phyloP scores from a whole-genome alignment of 2,329 filamentous ascomycete species.

The Cryphonectria nitschkei region DNA sequence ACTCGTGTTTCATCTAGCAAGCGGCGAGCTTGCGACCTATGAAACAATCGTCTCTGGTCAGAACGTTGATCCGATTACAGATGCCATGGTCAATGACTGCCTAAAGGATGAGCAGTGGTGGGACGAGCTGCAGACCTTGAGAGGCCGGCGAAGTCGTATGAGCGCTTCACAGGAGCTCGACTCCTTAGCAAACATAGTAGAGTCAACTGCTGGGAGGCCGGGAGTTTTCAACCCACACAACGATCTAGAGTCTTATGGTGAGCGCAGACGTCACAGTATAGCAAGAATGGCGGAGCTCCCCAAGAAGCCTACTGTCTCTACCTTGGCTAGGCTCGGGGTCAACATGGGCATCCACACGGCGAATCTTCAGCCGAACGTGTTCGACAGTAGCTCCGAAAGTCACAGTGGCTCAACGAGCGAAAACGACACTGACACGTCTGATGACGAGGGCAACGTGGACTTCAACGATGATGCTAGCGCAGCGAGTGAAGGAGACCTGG shows the following conservation, averaged over 20 bases:
- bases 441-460: slow-evolving; percentile 35
- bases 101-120: slow-evolving; percentile 81
- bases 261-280: slow-evolving; percentile 51
- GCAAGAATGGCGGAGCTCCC: slow-evolving; percentile 66
- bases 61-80: slow-evolving; percentile 55
- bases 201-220: slow-evolving; percentile 46
- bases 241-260: slow-evolving; percentile 32
- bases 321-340: slow-evolving; percentile 59
- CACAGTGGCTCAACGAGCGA: slow-evolving; percentile 33
- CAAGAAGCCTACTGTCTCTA: slow-evolving; percentile 58
- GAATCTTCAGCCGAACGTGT: slow-evolving; percentile 65
- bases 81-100: slow-evolving; percentile 65
- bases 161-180: slow-evolving; percentile 48
- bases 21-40: slow-evolving; percentile 72
- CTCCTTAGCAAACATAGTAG: slow-evolving; percentile 49
- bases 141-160: slow-evolving; percentile 46
- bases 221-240: slow-evolving; percentile 50
- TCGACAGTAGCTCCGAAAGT: slow-evolving; percentile 44
- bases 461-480: slow-evolving; percentile 45
- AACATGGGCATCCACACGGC: slow-evolving; percentile 78
- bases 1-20: slow-evolving; percentile 80
- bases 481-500: slow-evolving; percentile 47
- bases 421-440: slow-evolving; percentile 34
- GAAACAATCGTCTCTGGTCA: slow-evolving; percentile 78
- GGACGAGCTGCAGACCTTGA: slow-evolving; percentile 68